Base-by-base conservation (phyloP, 176 grass and related monocot species). In the Oryza glaberrima region DNA sequence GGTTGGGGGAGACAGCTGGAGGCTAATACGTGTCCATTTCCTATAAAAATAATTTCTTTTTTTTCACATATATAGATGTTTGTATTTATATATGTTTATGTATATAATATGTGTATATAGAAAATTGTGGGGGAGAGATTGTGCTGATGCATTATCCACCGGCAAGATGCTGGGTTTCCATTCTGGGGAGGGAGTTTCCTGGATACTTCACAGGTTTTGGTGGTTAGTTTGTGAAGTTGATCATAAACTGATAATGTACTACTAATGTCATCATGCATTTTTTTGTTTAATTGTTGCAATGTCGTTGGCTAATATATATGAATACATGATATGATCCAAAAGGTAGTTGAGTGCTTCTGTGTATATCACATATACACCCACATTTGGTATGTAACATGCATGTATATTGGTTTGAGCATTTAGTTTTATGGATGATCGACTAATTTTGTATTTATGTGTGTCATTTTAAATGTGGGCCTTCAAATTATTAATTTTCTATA, bases 1-100 rank as follows among this genome's bases (percentile, higher is more conserved):
- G 0, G 54, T 58, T 56, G 81, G 76, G 83, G 81, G 84, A 87
- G 67, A 90, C 87, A 92, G 91, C 91, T 92, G 91, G 86, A 63
- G 2, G 69, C 63, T 75, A 4, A 79, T 83, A 87, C 84, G 80
- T 90, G 88, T 90, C 63, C 69, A 3, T 44, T 22, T 47, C 52
- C 3, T 4, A 2, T 58, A 32, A 32, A 3, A 32, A 32, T 32
- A 32, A 32, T 5, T 10, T 23, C 4, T 79, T 83, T 85, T 8
- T 73, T 52, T 66, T 25, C 72, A 45, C 3, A 35, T 4, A 20
- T 73, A 20, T 1, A 32, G 30, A 32, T 32, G 30, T 32, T 32
- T 32, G 2, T 54, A 66, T 60, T 43, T 43, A 12, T 41, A 4
- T 41, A 26, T 63, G 20, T 63, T 63, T n/a, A 36, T 23, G 23